A percentile compares a stretch with the other conserved stretches of the same genome.
phyloP scores from a whole-genome alignment of 1,139 yeast genomes.

The Geotrichum reessii region DNA sequence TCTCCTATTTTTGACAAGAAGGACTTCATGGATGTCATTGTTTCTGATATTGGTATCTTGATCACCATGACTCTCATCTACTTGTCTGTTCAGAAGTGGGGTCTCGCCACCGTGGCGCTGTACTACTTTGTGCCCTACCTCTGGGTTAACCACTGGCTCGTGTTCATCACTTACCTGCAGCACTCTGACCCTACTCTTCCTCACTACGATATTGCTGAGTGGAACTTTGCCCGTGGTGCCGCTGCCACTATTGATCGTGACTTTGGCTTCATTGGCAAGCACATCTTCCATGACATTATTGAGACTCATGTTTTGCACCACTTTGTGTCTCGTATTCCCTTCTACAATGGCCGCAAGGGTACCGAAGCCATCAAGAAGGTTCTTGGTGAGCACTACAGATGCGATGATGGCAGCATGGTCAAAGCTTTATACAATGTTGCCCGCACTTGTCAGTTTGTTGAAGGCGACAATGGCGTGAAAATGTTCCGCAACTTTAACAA shows the following conservation, averaged over 20 bases:
- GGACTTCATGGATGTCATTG: constrained; percentile 63
- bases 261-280: constrained; percentile 74
- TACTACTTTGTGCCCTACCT: constrained; percentile 75
- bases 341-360: constrained; percentile 79
- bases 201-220: constrained; percentile 65
- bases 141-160: constrained; percentile 86
- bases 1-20: constrained; percentile 68
- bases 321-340: constrained; percentile 77
- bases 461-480: constrained; percentile 69
- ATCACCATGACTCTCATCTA: constrained; percentile 51
- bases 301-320: constrained; percentile 90
- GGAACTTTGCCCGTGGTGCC: constrained; percentile 88
- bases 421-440: constrained; percentile 61
- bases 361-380: constrained; percentile 72
- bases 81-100: constrained; percentile 58
- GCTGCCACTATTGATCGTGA: constrained; percentile 83
- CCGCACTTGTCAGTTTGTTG: constrained; percentile 76
- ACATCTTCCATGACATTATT: constrained; percentile 79
- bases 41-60: constrained; percentile 68
- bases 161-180: constrained; percentile 76
- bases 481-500: constrained; percentile 73
- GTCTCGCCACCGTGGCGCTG: constrained; percentile 57
- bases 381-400: constrained; percentile 72
- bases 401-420: constrained; percentile 69
- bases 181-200: constrained; percentile 80